Evolutionary conservation across 805 yeast genomes (phyloP), one percentile per base, ranked within the genome.

Genomic region (Yamadazyma philogaea): DNA sequence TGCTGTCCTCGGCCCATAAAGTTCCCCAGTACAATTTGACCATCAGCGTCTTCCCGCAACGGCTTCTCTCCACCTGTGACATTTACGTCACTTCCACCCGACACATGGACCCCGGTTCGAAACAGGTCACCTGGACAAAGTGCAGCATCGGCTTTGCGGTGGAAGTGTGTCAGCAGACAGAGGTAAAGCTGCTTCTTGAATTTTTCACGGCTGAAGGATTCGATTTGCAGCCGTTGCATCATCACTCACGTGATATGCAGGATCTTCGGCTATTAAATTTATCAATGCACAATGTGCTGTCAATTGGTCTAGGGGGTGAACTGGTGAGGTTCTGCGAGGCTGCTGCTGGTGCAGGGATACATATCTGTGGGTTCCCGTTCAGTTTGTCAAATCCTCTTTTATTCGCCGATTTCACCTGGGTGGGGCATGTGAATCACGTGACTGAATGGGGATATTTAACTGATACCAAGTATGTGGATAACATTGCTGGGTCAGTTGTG

Each of bases 381-480:
- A 62, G 51, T 36, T 55, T 62, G 36, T 63, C 65, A 1, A 63
- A 63, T 42, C 58, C 66, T 6, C 36, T 63, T 3, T 46, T 63
- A 8, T 63, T 64, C 42, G 42, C 58, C 8, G 50, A 52, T 20
- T 63, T 61, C 41, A 30, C 33, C 1, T 52, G 60, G 8, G 34
- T 44, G 3, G 67, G 68, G 2, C 35, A 46, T 2, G 40, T 68
- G 8, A 64, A 60, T 36, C 59, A 59, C 39, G 44, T 44, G 15
- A 40, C 38, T 10, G 35, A 51, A 37, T 34, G 47, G 14, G 63
- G 62, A 10, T 49, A 56, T 46, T 48, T 73, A 6, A 51, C 68
- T 14, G 79, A 74, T 49, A 50, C 61, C 11, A 67, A 62, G 51
- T 74, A 64, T 48, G 40, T 74, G 45, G 78, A 74, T 19, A 74